Evolutionary conservation across 345 rosid genomes (phyloP), one percentile per base, ranked within the genome.

Genomic region (Murraya paniculata): DNA sequence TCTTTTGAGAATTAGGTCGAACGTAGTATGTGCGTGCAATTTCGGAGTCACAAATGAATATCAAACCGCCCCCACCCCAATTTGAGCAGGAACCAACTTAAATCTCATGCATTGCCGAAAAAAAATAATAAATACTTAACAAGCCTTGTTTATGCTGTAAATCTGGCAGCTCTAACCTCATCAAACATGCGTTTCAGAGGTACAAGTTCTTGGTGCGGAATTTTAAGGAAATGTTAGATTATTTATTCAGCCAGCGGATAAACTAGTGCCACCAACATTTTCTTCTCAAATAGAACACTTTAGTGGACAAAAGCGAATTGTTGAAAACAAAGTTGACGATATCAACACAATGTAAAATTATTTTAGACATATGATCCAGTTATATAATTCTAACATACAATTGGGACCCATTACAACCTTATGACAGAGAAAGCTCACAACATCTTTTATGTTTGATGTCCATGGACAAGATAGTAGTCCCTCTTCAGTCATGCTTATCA

Each of bases 401-500:
- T 4, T 24, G 56, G 48, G 66, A 9, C 30, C 14, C 11, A 5
- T 53, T 33, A 28, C 2, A 58, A 22, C 13, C 68, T 25, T 9
- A 1, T 18, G 31, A 33, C 22, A n/a, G n/a, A 66, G 55, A 67
- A 60, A 41, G 39, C 75, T 60, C 33, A 24, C 62, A 16, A 27
- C 41, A 39, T 66, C 35, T 33, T 33, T 64, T 71, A 39, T 16
- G 31, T 25, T 57, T 31, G 41, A n/a, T 45, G 48, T 56, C 57
- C 21, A 16, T 18, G 18, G 28, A 55, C 66, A 70, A 50, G 25
- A 74, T 62, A n/a, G n/a, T n/a, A n/a, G 53, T 61, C n/a, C 66
- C 71, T 71, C 58, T 59, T 79, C 73, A 72, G 65, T 74, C 83
- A 38, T 75, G 80, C 82, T 87, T 85, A 65, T 41, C 66, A 72